Evolutionary conservation across 2,329 filamentous ascomycete genomes (phyloP).

Genomic region (Sphaerulina vaccinii): DNA sequence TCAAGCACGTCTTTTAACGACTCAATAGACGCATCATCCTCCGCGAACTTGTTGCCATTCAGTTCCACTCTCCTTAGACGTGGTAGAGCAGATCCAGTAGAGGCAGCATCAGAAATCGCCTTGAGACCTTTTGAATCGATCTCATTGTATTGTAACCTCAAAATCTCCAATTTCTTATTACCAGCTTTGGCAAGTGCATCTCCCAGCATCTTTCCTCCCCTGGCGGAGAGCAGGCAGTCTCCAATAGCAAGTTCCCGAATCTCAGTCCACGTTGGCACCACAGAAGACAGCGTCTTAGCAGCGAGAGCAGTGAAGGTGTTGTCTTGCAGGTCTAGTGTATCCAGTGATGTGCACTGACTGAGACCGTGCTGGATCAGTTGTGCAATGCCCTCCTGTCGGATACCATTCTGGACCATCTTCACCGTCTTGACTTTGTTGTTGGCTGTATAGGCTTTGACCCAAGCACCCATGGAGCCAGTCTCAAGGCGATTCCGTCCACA

Average conservation of each 20-base stretch:
- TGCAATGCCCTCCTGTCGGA: constrained; percentile 87
- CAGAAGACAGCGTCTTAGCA: constrained; percentile 72
- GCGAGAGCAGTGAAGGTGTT: constrained; percentile 90
- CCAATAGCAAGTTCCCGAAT: constrained; percentile 83
- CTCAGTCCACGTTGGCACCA: constrained; percentile 70
- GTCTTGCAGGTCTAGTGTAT: constrained; percentile 87
- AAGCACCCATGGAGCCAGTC: constrained; percentile 93
- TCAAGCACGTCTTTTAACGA: constrained; percentile 61
- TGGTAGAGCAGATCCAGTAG: constrained; percentile 59
- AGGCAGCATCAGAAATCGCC: constrained; percentile 65
- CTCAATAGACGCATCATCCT: constrained; percentile 74
- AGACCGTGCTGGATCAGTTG: constrained; percentile 78
- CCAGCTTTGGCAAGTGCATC: constrained; percentile 70
- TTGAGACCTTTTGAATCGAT: constrained; percentile 76
- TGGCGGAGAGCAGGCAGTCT: constrained; percentile 78
- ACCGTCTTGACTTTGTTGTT: constrained; percentile 77
- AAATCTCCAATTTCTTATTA: constrained; percentile 74
- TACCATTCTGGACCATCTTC: constrained; percentile 98
- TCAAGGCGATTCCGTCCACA: constrained; percentile 95
- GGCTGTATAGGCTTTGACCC: constrained; percentile 82
- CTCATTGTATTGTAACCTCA: constrained; percentile 92
- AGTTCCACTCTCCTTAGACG: constrained; percentile 82
- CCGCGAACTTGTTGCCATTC: constrained; percentile 92
- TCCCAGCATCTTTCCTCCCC: constrained; percentile 73
- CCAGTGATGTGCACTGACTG: constrained; percentile 64